These are phyloP conservation scores for Saccharomyces hybrid DNA, from an alignment of 1,139 yeast species.

Conservation along the genomic window DNA sequence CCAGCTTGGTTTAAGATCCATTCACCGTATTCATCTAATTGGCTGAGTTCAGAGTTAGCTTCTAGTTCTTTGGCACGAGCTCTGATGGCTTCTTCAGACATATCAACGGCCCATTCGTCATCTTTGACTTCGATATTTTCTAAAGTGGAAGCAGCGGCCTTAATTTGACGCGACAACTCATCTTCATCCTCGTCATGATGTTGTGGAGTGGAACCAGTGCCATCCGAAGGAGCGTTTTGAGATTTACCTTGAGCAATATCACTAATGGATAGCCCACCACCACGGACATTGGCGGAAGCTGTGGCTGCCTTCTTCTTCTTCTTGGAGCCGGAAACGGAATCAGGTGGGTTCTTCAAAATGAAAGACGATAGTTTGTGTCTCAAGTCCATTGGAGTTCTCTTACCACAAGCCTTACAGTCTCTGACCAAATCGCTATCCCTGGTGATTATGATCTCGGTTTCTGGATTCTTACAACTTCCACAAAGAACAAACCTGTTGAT, in stretches of 20 bases:
- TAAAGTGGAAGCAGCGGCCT: constrained; percentile 75
- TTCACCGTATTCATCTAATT: constrained; percentile 74
- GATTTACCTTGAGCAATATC: constrained; percentile 63
- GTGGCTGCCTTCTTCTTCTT: constrained; percentile 75
- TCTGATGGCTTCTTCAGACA: constrained; percentile 93
- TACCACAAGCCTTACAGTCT: constrained; percentile 99
- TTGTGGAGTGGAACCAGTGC: constrained; percentile 26
- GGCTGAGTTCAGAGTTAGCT: constrained; percentile 35
- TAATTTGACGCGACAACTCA: constrained; percentile 68
- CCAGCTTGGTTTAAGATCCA: constrained; percentile 62
- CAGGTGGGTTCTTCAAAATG: constrained; percentile 90
- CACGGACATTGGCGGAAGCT: constrained; percentile 84
- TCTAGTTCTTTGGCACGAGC: constrained; percentile 87
- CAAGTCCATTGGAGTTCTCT: constrained; percentile 73
- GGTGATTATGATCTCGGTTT: constrained; percentile 80
- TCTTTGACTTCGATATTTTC: constrained; percentile 56
- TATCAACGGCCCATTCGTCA: constrained; percentile 97
- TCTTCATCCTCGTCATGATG: constrained; percentile 58
- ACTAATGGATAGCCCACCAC: constrained; percentile 75
- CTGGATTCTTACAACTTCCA: constrained; percentile 94
- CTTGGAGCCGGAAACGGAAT: constrained; percentile 42
- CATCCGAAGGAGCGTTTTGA: constrained; percentile 28
- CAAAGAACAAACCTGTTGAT: constrained; percentile 88
- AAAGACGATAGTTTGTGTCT: constrained; percentile 80
- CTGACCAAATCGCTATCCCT: constrained; percentile 72